Evolutionary conservation across 352 stramenopile genomes (phyloP).

Genomic region (Globisporangium iwayamae): DNA sequence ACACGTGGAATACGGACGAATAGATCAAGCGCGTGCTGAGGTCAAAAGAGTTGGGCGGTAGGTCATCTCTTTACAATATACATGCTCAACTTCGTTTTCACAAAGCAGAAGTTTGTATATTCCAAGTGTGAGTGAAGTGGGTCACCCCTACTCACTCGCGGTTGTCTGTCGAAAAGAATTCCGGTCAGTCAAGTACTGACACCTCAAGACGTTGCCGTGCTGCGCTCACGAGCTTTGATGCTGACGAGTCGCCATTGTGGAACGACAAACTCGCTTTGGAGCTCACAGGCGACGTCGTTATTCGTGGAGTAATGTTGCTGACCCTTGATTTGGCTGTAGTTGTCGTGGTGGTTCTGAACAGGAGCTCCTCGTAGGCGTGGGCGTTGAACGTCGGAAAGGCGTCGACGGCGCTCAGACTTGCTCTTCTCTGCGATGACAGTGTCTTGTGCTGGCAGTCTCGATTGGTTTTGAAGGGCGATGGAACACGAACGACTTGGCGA

Average conservation of each 20-base stretch:
- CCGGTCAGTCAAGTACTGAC: background rate
- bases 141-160: too few species aligned
- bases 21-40: background rate
- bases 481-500: slow-evolving; percentile 31
- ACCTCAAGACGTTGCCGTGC: slow-evolving; percentile 34
- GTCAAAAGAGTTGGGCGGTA: slow-evolving; percentile 1
- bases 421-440: slow-evolving; percentile 8
- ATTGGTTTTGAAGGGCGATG: slow-evolving; percentile 17
- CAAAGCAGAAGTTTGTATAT: too few species aligned
- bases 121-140: too few species aligned
- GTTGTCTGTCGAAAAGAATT: too few species aligned
- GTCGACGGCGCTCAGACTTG: slow-evolving; percentile 10
- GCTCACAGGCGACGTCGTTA: background rate
- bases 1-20: background rate
- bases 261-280: slow-evolving; percentile 24
- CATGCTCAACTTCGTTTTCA: background rate
- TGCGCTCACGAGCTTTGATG: slow-evolving; percentile 33
- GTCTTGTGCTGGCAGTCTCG: background rate
- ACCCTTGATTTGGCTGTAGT: background rate
- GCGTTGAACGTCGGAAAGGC: slow-evolving; percentile 34
- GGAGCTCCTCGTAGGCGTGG: slow-evolving; percentile 28
- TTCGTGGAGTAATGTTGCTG: background rate
- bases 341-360: slow-evolving; percentile 16
- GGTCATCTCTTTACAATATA: background rate
- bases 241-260: slow-evolving; percentile 21